Evolutionary conservation across 73 alveolate species (phyloP).

Genomic region (Tetrahymena borealis): DNA sequence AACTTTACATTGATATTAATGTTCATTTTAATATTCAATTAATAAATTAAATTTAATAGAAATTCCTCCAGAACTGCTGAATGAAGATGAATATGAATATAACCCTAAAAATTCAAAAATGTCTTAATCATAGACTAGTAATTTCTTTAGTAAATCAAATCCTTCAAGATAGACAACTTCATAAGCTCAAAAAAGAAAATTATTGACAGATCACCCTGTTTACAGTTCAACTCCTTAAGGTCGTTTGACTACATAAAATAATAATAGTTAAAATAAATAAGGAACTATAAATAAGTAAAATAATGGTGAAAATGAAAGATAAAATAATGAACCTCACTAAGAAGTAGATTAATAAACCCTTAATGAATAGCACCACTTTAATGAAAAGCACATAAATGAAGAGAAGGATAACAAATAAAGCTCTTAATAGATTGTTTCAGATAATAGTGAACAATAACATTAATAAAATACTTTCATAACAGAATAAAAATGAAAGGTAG

Average conservation of each 20-base stretch:
- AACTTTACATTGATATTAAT: not conserved
- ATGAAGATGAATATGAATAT: not conserved
- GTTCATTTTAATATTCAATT: not conserved
- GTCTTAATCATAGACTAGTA: not conserved
- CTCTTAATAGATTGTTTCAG: too few relatives aligned
- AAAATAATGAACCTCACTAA: too few relatives aligned
- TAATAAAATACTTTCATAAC: too few relatives aligned
- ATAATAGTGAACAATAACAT: too few relatives aligned
- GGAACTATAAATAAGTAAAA: not conserved
- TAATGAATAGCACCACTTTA: too few relatives aligned
- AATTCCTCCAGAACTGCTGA: not conserved
- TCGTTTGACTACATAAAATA: not conserved
- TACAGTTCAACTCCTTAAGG: constrained; percentile 1
- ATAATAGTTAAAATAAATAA: too few relatives aligned
- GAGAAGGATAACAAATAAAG: too few relatives aligned
- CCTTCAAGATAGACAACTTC: not conserved
- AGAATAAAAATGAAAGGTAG: too few relatives aligned
- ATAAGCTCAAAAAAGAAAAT: not conserved
- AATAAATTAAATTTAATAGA: too few relatives aligned
- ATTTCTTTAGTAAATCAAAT: not conserved
- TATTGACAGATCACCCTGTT: not conserved
- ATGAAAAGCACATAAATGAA: too few relatives aligned
- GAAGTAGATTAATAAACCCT: too few relatives aligned
- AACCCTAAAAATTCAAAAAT: not conserved
- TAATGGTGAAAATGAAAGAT: not conserved